Evolutionary conservation across 1,284 basidiomycete genomes (phyloP), one percentile per base, ranked within the genome.

Genomic region (Rhodotorula glutinis): DNA sequence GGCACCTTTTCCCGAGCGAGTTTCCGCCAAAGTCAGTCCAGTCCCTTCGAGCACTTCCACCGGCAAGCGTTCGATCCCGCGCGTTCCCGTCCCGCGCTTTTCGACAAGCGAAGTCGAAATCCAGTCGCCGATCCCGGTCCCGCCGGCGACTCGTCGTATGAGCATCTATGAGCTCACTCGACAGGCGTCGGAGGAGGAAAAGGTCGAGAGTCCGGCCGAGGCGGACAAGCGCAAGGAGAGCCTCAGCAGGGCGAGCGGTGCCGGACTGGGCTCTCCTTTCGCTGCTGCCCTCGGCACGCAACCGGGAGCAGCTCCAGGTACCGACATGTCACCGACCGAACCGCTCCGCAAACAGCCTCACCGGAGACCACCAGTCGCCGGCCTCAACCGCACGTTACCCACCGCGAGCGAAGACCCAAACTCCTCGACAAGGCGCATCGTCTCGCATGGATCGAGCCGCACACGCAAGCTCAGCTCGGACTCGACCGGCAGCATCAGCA

Each of bases 401-500:
- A 16, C 27, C n/a, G 10, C 52, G 23, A 11, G n/a, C 25, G 54
- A 11, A 41, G 54, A 38, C 44, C 33, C 40, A 17, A 44, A 47
- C 60, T 43, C n/a, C 30, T 16, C 44, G 1, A 41, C 51, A 11
- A 19, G 4, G 0, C n/a, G 17, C 9, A 29, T 40, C 41, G 5
- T 23, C 17, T 23, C 29, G 33, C 7, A 51, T 21, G 30, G 19
- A 21, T 13, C 27, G 29, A 4, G 29, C 4, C 43, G 60, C 30
- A 51, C 30, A 46, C 54, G 52, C 30, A 46, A 21, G n/a, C 33
- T 44, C 11, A 62, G 59, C 43, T 14, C 44, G 2, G 55, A 49
- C 14, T 64, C 62, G 41, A 67, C 43, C 7, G 44, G 49, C 21
- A 68, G 66, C 41, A 21, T 68, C 5, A 54, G 59, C 29, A 68